Evolutionary conservation across 441 rosid species (phyloP).

Genomic region (Codiaeum variegatum): DNA sequence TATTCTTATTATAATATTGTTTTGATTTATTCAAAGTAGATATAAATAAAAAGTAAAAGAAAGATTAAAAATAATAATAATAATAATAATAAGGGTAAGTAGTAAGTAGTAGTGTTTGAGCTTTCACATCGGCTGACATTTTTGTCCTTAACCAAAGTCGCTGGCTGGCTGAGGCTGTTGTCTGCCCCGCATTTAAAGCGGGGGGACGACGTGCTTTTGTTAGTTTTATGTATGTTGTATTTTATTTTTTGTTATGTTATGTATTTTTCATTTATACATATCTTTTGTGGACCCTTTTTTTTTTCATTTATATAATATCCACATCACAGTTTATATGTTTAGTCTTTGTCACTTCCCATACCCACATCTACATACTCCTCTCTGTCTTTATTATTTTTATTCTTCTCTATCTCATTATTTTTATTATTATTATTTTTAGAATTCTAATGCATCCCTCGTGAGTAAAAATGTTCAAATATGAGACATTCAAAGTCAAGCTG

Average conservation of each 20-base stretch:
- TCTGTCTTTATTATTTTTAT: too few species aligned
- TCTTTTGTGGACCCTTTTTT: neutral
- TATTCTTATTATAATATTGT: too few species aligned
- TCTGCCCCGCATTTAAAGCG: constrained; percentile 24
- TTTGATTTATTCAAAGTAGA: too few species aligned
- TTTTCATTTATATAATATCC: neutral
- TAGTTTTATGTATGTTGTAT: neutral
- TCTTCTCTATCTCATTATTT: too few species aligned
- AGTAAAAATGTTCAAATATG: too few species aligned
- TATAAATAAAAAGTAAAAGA: neutral
- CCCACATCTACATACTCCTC: neutral
- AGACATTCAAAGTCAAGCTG: too few species aligned
- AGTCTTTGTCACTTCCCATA: constrained; percentile 14
- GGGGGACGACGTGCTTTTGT: neutral
- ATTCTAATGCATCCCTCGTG: too few species aligned
- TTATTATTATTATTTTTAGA: too few species aligned
- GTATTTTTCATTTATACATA: neutral
- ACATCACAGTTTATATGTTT: neutral
- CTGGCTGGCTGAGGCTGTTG: constrained; percentile 10
- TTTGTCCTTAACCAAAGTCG: constrained; percentile 19
- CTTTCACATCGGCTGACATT: constrained; percentile 22
- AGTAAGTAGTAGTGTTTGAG: too few species aligned
- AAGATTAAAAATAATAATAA: too few species aligned
- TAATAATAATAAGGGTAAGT: too few species aligned
- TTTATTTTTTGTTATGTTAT: neutral